Base-by-base conservation (phyloP, 108 stramenopile species). In the Conticribra guillardii region DNA sequence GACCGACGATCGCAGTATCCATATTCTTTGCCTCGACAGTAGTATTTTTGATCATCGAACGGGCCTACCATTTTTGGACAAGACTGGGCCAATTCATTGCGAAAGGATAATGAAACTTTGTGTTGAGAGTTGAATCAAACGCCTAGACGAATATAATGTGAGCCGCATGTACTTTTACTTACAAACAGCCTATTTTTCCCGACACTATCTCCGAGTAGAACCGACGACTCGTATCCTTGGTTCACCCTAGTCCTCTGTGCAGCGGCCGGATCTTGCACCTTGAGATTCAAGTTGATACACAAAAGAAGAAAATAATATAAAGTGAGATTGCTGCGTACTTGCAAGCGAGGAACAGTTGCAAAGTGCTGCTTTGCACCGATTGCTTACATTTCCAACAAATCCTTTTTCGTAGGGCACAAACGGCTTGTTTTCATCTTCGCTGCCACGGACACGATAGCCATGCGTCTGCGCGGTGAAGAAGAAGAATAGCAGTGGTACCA, bases 1-100 rank as follows among this genome's bases (percentile, higher is more conserved):
- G 87, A 84, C 18, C 91, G 81, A 1, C 90, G 82, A 70, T 94
- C 93, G 54, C 93, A 94, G 66, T 85, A 89, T 2, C 93, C 93
- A 54, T 86, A 66, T 5, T 83, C 67, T 45, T 81, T 71, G 16
- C 84, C 68, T 8, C 60, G 29, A 58, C 93, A 94, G 71, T 84
- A 91, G 59, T 86, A 91, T 54, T 80, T 45, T 32, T 58, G 76
- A 46, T 84, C 66, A 7, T 51, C 55, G 19, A 89, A 33, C 0
- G 90, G 90, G 5, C 90, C 90, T 2, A 92, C 80, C 90, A 92
- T 92, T 18, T 84, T 70, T 2, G 88, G 89, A 69, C 90, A 92
- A 16, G 69, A 57, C 60, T 80, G 79, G 1, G 44, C 4, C 5
- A 27, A n/a, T n/a, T n/a, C n/a, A n/a, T n/a, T n/a, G n/a, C n/a